Evolutionary conservation across 345 rosid species (phyloP).

Genomic region (Zanthoxylum bungeanum): DNA sequence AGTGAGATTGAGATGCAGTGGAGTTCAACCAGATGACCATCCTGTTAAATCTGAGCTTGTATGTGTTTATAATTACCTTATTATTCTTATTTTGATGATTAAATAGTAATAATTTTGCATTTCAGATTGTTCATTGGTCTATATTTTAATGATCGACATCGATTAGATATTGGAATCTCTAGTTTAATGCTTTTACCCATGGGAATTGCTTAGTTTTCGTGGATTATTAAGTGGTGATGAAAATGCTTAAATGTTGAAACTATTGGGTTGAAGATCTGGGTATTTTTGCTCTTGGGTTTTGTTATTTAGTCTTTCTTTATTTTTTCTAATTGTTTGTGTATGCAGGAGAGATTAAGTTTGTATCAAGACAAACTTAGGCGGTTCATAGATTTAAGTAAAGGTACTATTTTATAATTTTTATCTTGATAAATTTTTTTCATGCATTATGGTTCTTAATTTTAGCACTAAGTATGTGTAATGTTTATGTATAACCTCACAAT

Average conservation of each 20-base stretch:
- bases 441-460: background rate
- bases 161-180: background rate
- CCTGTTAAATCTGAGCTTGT: slow-evolving; percentile 87
- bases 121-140: background rate
- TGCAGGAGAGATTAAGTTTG: slow-evolving; percentile 71
- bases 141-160: background rate
- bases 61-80: slow-evolving; percentile 21
- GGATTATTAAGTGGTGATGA: background rate
- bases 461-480: background rate
- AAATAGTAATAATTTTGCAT: no score
- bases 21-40: slow-evolving; percentile 79
- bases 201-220: background rate
- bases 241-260: background rate
- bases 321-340: slow-evolving; percentile 9
- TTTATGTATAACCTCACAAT: background rate
- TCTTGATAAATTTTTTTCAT: background rate
- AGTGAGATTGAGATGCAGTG: slow-evolving; percentile 87
- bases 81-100: background rate
- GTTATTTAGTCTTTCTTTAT: background rate
- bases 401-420: slow-evolving; percentile 33
- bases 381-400: slow-evolving; percentile 60
- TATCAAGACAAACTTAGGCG: slow-evolving; percentile 67
- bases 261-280: background rate
- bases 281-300: background rate
- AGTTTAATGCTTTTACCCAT: background rate